Percentiles rank a stretch among this genome's conserved stretches.
phyloP scores from a whole-genome alignment of 2,329 filamentous ascomycete species.

The Hirsutella rhossiliensis region DNA sequence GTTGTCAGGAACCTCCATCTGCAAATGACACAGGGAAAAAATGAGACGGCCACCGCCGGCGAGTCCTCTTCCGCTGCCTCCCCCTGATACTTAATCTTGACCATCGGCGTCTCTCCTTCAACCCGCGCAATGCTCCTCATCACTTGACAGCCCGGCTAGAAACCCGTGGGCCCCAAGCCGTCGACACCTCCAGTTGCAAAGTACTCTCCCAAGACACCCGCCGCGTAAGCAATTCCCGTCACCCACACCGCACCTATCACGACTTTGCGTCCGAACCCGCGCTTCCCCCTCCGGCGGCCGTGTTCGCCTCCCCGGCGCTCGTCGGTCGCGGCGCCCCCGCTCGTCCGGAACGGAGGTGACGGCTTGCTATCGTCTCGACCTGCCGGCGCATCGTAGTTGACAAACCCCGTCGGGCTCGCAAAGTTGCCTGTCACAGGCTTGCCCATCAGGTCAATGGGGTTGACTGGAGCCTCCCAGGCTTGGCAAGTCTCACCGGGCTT shows the following conservation, averaged over 20 bases:
- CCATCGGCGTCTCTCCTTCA: too few relatives aligned
- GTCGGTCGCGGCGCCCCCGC: conserved; percentile 19
- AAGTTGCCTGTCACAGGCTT: conserved; percentile 40
- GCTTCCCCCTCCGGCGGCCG: not conserved
- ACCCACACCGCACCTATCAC: conserved; percentile 41
- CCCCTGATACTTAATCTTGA: too few relatives aligned
- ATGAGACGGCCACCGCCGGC: too few relatives aligned
- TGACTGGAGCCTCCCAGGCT: conserved; percentile 20
- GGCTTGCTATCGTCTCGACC: conserved; percentile 15
- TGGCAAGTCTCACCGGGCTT: conserved; percentile 2
- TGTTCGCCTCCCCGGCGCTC: conserved; percentile 6
- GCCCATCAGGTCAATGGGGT: conserved; percentile 48
- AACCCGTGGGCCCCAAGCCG: conserved; percentile 23
- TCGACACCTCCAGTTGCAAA: conserved; percentile 35
- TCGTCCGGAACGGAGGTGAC: conserved; percentile 26
- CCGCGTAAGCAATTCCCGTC: conserved; percentile 42
- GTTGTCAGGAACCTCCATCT: too few relatives aligned
- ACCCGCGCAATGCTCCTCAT: not conserved
- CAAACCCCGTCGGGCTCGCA: conserved; percentile 52
- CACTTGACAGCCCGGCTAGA: conserved; percentile 9
- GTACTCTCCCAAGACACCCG: conserved; percentile 47
- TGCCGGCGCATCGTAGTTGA: conserved; percentile 42
- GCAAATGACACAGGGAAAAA: too few relatives aligned
- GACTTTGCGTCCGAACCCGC: conserved; percentile 31
- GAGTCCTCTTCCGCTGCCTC: too few relatives aligned